Evolutionary conservation across 495 filamentous ascomycete genomes (phyloP).

Genomic region (Hypoxylon crocopeplum): DNA sequence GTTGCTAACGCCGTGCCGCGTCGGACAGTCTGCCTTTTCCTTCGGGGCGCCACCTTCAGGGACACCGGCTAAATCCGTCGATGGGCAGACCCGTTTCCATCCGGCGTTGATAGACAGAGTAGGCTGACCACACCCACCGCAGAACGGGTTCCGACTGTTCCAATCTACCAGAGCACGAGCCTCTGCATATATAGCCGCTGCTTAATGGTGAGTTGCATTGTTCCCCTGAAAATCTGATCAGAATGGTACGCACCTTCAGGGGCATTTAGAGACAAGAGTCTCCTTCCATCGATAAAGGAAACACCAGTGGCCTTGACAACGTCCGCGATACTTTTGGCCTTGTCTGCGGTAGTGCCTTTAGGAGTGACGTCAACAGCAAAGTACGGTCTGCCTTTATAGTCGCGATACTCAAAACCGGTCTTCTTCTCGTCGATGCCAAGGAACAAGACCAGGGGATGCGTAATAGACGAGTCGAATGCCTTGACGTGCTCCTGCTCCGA

Average conservation of each 20-base stretch:
- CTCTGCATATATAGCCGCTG: conserved; percentile 91
- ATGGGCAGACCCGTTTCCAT: conserved; percentile 88
- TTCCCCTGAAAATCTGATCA: neutral
- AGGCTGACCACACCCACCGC: conserved; percentile 77
- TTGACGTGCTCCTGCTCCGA: conserved; percentile 76
- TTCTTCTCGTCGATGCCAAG: conserved; percentile 80
- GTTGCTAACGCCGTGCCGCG: conserved; percentile 78
- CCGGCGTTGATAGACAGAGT: conserved; percentile 89
- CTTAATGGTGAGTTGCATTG: conserved; percentile 4
- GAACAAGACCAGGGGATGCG: conserved; percentile 77
- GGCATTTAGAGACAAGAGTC: conserved; percentile 49
- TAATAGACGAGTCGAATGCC: conserved; percentile 72
- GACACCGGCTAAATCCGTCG: conserved; percentile 66
- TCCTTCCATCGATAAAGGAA: conserved; percentile 39
- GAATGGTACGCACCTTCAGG: conserved; percentile 46
- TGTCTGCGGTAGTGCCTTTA: conserved; percentile 62
- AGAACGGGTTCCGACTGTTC: conserved; percentile 93
- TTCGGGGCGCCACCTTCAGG: conserved; percentile 46
- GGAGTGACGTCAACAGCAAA: conserved; percentile 93
- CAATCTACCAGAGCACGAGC: conserved; percentile 90
- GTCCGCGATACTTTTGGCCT: conserved; percentile 58
- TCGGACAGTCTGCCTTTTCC: conserved; percentile 73
- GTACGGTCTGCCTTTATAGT: conserved; percentile 77
- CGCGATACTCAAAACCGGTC: conserved; percentile 53
- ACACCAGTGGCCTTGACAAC: conserved; percentile 39